Percentiles rank a stretch among this genome's conserved stretches.
phyloP scores from a whole-genome alignment of 306 rosid genomes.

The Hippophae tibetana region DNA sequence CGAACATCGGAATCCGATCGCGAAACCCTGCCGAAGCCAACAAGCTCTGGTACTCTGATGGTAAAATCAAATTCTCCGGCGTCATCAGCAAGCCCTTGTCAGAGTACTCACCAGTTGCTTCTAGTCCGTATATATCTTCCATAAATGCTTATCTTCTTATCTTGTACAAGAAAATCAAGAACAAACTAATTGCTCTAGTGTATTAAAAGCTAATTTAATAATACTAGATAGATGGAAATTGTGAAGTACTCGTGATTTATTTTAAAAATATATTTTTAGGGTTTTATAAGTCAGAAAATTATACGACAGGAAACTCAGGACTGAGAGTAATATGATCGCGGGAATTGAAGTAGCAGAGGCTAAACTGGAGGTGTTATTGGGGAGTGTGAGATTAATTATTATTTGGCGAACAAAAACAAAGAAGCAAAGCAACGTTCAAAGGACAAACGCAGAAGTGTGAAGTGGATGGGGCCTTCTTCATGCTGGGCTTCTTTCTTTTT shows the following conservation, averaged over 20 bases:
- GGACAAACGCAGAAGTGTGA: conserved; percentile 1
- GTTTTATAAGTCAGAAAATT: neutral
- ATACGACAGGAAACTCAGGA: neutral
- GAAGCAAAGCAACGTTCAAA: conserved; percentile 12
- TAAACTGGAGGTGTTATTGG: conserved; percentile 22
- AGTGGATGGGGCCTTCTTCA: neutral
- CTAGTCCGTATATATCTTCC: conserved; percentile 82
- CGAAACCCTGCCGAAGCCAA: conserved; percentile 29
- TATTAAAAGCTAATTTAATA: neutral
- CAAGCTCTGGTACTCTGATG: conserved; percentile 54
- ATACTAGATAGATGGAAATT: neutral
- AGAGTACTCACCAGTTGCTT: conserved; percentile 45
- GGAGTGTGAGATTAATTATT: conserved; percentile 2
- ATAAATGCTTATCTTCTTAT: conserved; percentile 20
- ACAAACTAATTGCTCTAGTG: neutral
- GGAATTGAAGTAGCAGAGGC: conserved; percentile 22
- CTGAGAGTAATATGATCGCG: conserved; percentile 12
- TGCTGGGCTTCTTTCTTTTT: neutral
- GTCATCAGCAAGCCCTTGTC: conserved; percentile 53
- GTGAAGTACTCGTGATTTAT: no score
- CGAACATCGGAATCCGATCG: conserved; percentile 56
- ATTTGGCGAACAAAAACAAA: conserved; percentile 6
- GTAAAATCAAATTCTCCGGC: conserved; percentile 81
- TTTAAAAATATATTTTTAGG: neutral
- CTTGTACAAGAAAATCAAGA: conserved; percentile 4